Percentiles rank a stretch among this genome's conserved stretches.
phyloP scores from a whole-genome alignment of 495 filamentous ascomycete genomes.

The Cercophora scortea region DNA sequence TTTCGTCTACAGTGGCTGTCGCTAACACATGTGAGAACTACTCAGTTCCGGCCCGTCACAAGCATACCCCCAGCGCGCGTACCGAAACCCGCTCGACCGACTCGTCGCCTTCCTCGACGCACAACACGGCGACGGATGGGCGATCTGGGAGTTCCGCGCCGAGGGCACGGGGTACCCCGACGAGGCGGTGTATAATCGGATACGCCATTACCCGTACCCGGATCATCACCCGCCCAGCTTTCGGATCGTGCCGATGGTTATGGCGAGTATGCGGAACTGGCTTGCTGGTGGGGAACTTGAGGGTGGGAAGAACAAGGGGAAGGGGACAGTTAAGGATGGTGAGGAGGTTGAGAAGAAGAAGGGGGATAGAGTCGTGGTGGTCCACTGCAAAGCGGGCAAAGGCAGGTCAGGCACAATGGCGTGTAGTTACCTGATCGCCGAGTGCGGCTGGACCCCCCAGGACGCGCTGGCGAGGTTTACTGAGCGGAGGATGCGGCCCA shows the following conservation, averaged over 20 bases:
- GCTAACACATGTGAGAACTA: background rate
- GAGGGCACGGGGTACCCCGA: constrained; percentile 96
- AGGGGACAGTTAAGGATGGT: too few species aligned
- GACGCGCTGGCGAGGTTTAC: constrained; percentile 81
- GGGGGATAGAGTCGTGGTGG: constrained; percentile 65
- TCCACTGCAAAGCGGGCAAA: constrained; percentile 97
- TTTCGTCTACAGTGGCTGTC: background rate
- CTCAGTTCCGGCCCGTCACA: constrained; percentile 74
- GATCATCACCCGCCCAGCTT: constrained; percentile 98
- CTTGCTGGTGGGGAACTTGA: constrained; percentile 47
- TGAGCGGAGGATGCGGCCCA: constrained; percentile 75
- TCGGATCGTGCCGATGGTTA: constrained; percentile 72
- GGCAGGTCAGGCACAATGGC: constrained; percentile 85
- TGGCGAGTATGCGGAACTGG: constrained; percentile 88
- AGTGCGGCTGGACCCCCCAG: constrained; percentile 76
- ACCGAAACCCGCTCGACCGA: constrained; percentile 82
- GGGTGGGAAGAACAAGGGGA: constrained; percentile 14
- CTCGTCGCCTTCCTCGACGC: constrained; percentile 80
- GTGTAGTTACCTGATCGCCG: constrained; percentile 80
- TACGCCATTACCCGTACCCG: constrained; percentile 90
- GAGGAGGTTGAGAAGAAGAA: constrained; percentile 11
- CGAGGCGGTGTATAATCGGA: constrained; percentile 70
- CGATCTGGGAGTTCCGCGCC: constrained; percentile 94
- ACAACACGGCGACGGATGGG: constrained; percentile 76
- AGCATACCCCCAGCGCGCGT: constrained; percentile 81